Percentiles rank a stretch among this genome's conserved stretches.
Conservation (phyloP, 805 yeast genomes). For the Naumovozyma baii region DNA sequence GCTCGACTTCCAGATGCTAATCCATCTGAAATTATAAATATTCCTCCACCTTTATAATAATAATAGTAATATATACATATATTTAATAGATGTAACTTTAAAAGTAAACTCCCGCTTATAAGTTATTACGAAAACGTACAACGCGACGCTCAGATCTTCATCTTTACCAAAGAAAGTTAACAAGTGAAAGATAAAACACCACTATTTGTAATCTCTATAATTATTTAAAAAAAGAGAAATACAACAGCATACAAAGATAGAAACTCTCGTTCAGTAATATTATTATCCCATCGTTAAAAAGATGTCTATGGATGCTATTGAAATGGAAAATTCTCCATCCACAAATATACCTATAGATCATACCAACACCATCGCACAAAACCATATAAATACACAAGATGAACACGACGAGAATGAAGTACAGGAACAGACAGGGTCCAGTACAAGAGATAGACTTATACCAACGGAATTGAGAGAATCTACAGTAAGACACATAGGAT, state of each 20-base stretch:
- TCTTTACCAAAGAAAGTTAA: no score
- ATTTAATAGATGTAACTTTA: no score
- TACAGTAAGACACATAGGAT: constrained; percentile 16
- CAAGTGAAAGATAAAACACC: no score
- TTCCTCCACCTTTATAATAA: no score
- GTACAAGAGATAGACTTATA: constrained; percentile 5
- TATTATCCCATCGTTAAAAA: background rate
- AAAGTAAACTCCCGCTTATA: no score
- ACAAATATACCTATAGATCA: background rate
- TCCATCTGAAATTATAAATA: background rate
- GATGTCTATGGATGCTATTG: background rate
- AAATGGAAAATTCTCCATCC: background rate
- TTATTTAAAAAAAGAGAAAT: no score
- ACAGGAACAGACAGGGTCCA: constrained; percentile 2
- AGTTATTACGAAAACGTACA: background rate
- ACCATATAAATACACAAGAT: background rate
- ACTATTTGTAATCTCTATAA: no score
- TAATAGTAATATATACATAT: no score
- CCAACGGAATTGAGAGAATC: constrained; percentile 12
- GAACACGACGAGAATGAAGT: constrained; percentile 3
- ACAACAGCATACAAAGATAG: background rate
- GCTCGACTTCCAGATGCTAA: background rate
- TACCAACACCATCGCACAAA: background rate
- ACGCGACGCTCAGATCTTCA: no score
- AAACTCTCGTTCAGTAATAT: background rate